Base-by-base conservation (phyloP, 129 eudicot species). In the Glebionis coronaria region DNA sequence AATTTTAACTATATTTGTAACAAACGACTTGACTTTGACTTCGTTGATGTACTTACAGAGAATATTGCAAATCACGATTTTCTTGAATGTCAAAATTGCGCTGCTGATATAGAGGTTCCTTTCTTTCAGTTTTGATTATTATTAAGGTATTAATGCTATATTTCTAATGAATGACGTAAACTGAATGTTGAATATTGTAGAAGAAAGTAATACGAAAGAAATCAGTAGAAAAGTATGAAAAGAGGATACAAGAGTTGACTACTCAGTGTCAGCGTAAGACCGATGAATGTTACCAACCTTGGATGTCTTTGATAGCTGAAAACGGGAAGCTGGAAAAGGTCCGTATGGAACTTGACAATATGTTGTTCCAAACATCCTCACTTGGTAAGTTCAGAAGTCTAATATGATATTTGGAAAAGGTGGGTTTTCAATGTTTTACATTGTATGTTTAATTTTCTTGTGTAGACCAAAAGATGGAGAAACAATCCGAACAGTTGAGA, bases 271-370 rank as follows among this genome's bases (percentile, higher is more conserved):
- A n/a, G n/a, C n/a, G n/a, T n/a, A n/a, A n/a, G n/a, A n/a, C n/a
- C n/a, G n/a, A n/a, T n/a, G n/a, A n/a, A n/a, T n/a, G n/a, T n/a
- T n/a, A n/a, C n/a, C n/a, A n/a, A n/a, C n/a, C n/a, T 20, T 93
- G 98, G 98, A 93, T 93, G 97, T 93, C 97, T 57, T 80, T 84
- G 74, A 80, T 87, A 70, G 79, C 95, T 54, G 89, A 95, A 61
- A 93, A 81, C 12, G 83, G 84, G 74, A 90, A 93, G 83, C 87
- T 93, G 72, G 92, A 84, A 80, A 88, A 86, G 77, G 92, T 88
- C 47, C 87, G 84, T 27, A 80, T 50, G n/a, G n/a, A n/a, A n/a
- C n/a, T n/a, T n/a, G n/a, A n/a, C n/a, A n/a, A n/a, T n/a, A n/a
- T n/a, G n/a, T n/a, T n/a, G n/a, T n/a, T n/a, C n/a, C n/a, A n/a